These are phyloP conservation scores for Trichoderma sp. DNA, from an alignment of 2,329 filamentous ascomycete genomes.

Conservation along the genomic window DNA sequence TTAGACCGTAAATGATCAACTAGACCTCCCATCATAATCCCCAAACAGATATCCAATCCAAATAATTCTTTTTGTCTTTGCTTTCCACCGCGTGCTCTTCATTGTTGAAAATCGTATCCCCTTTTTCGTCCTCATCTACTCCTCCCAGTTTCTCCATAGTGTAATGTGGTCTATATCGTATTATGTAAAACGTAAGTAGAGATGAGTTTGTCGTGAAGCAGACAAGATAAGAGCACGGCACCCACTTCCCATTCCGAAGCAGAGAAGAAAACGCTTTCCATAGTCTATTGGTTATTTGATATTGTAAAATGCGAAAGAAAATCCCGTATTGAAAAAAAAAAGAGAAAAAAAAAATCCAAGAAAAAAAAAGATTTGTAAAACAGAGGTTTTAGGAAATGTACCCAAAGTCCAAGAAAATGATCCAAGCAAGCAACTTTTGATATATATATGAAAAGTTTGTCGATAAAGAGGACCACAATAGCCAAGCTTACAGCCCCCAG, in stretches of 20 bases:
- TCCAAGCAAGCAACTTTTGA: conserved; percentile 25
- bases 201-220: conserved; percentile 11
- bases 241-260: conserved; percentile 9
- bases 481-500: conserved; percentile 1
- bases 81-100: not conserved
- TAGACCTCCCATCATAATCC: conserved; percentile 5
- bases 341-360: not conserved
- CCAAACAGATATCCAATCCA: conserved; percentile 11
- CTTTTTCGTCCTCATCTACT: not conserved
- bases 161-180: conserved; percentile 13
- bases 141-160: not conserved
- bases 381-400: not conserved
- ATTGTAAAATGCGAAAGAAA: conserved; percentile 21
- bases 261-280: conserved; percentile 26
- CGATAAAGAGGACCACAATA: conserved; percentile 10
- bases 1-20: conserved; percentile 8
- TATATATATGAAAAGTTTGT: conserved; percentile 13
- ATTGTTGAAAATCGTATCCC: conserved; percentile 1
- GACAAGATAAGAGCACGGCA: conserved; percentile 19
- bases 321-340: conserved; percentile 12
- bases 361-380: conserved; percentile 10
- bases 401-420: conserved; percentile 8
- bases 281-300: conserved; percentile 30
- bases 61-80: conserved; percentile 1
- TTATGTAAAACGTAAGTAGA: conserved; percentile 17